Evolutionary conservation across 1,139 yeast species (phyloP).

Genomic region (Meyerozyma guilliermondii): DNA sequence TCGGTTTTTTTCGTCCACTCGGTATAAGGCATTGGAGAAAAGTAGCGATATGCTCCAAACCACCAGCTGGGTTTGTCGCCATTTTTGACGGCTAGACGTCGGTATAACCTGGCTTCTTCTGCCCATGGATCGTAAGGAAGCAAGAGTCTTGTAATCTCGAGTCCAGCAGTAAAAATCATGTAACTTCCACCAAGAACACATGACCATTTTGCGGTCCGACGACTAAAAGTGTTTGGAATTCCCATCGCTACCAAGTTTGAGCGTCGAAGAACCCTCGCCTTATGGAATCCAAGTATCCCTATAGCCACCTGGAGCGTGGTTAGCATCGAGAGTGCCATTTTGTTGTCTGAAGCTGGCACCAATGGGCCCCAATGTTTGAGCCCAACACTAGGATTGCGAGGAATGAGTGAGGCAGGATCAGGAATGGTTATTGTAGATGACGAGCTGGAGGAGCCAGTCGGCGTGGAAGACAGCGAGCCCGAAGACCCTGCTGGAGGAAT

Average conservation of each 20-base stretch:
- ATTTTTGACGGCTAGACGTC: slow-evolving; percentile 36
- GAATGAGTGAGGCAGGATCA: slow-evolving; percentile 20
- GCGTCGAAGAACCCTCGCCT: slow-evolving; percentile 14
- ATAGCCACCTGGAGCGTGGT: slow-evolving; percentile 43
- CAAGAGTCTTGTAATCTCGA: slow-evolving; percentile 45
- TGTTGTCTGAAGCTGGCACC: slow-evolving; percentile 59
- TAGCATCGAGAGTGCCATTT: slow-evolving; percentile 42
- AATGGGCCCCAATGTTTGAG: slow-evolving; percentile 57
- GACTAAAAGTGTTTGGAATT: slow-evolving; percentile 11
- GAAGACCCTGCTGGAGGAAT: slow-evolving; percentile 17
- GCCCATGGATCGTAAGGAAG: slow-evolving; percentile 62
- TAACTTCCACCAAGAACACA: slow-evolving; percentile 17
- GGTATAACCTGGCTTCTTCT: slow-evolving; percentile 50
- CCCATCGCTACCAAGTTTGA: slow-evolving; percentile 11
- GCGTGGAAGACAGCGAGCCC: slow-evolving; percentile 1
- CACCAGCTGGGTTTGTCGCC: slow-evolving; percentile 47
- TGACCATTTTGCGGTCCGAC: slow-evolving; percentile 12
- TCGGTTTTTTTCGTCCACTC: slow-evolving; percentile 42
- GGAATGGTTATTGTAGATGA: slow-evolving; percentile 17
- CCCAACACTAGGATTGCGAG: slow-evolving; percentile 51
- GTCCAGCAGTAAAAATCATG: slow-evolving; percentile 32
- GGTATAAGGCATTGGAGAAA: slow-evolving; percentile 46
- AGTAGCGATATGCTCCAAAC: slow-evolving; percentile 55
- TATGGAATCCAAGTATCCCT: slow-evolving; percentile 30
- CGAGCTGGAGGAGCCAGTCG: slow-evolving; percentile 7